Evolutionary conservation across 208 protist genomes (phyloP).

Genomic region (Trypanosoma mega): DNA sequence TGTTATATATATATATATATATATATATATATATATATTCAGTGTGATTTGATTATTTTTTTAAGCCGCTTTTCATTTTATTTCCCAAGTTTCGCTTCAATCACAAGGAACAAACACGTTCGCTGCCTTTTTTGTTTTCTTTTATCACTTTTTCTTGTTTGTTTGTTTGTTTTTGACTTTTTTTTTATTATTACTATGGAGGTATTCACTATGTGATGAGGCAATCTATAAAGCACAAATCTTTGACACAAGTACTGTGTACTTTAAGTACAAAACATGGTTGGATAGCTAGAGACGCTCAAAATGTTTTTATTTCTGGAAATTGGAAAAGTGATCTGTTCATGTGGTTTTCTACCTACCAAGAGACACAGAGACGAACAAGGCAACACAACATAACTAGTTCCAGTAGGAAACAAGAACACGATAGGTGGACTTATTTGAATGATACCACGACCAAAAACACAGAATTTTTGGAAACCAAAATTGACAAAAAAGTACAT

Average conservation of each 20-base stretch:
- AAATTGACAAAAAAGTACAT: too few species aligned
- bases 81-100: neutral
- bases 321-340: slow-evolving; percentile 11
- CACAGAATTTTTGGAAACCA: too few species aligned
- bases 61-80: neutral
- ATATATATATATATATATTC: slow-evolving; percentile 4
- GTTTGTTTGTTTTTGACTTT: slow-evolving; percentile 2
- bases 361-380: neutral
- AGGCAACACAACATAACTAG: neutral
- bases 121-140: slow-evolving; percentile 19
- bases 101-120: too few species aligned
- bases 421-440: neutral
- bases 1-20: too few species aligned
- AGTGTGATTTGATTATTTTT: slow-evolving; percentile 1
- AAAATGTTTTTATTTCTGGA: slow-evolving; percentile 18
- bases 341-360: slow-evolving; percentile 10
- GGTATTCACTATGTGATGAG: too few species aligned
- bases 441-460: neutral
- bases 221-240: neutral
- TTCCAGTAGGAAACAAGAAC: neutral
- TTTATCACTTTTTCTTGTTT: neutral
- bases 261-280: slow-evolving; percentile 16
- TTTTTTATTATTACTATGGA: neutral
- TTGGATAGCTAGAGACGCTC: slow-evolving; percentile 17
- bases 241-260: slow-evolving; percentile 6